phyloP scores from a whole-genome alignment of 805 yeast species.

The Saccharomyces paradoxus region DNA sequence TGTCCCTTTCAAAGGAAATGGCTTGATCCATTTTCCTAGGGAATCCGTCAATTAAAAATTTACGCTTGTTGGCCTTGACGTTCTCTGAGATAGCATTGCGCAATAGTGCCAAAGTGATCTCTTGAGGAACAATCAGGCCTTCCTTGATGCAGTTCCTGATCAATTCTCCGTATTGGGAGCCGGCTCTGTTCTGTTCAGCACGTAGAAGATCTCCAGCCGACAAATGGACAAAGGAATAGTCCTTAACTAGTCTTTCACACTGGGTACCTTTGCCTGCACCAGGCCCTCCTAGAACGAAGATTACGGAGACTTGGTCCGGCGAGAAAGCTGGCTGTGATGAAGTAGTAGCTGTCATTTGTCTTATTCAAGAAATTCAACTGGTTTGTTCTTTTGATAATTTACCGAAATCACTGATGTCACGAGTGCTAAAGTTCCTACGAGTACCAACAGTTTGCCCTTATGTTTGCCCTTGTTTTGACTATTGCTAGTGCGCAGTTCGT shows the following conservation, averaged over 20 bases:
- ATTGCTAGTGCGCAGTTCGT: not conserved
- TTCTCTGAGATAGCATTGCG: conserved; percentile 66
- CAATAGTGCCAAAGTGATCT: conserved; percentile 74
- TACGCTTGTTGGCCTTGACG: conserved; percentile 39
- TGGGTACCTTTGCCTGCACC: conserved; percentile 98
- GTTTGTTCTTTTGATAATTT: conserved; percentile 36
- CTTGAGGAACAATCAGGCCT: conserved; percentile 90
- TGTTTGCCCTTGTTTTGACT: conserved; percentile 1
- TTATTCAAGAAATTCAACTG: conserved; percentile 38
- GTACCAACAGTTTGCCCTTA: conserved; percentile 31
- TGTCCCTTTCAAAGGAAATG: conserved; percentile 72
- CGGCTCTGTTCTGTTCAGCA: conserved; percentile 80
- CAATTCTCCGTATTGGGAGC: conserved; percentile 76
- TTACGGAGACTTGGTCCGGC: conserved; percentile 62
- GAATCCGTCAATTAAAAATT: conserved; percentile 88
- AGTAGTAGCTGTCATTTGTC: conserved; percentile 1
- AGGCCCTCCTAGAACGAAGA: conserved; percentile 94
- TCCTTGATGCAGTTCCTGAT: conserved; percentile 78
- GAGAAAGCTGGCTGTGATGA: conserved; percentile 40
- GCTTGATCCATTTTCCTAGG: conserved; percentile 99
- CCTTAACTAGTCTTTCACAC: conserved; percentile 74
- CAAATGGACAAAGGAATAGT: conserved; percentile 75
- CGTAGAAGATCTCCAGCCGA: conserved; percentile 95
- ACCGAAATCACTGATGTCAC: conserved; percentile 41
- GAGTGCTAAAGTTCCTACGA: conserved; percentile 38